These are phyloP conservation scores for Lipomyces chichibuensis DNA, from an alignment of 805 yeast genomes.

Conservation along the genomic window DNA sequence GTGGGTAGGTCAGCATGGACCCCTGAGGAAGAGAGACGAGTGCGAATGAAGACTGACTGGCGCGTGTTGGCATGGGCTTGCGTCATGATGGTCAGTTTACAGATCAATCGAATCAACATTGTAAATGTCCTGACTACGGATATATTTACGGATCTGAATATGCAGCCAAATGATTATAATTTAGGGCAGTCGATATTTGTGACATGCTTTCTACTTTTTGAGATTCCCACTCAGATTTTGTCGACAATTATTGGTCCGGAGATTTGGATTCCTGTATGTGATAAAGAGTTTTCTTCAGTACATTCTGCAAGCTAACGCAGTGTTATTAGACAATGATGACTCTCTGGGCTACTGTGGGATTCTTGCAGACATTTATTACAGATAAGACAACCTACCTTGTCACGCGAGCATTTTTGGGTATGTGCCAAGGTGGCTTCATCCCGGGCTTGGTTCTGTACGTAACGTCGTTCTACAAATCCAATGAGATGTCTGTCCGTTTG, in stretches of 20 bases:
- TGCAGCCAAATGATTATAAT: conserved; percentile 62
- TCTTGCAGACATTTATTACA: conserved; percentile 54
- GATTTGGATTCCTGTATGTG: conserved; percentile 62
- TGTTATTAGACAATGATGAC: conserved; percentile 49
- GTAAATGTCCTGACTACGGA: conserved; percentile 63
- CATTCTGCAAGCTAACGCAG: not conserved
- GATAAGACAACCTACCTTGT: conserved; percentile 50
- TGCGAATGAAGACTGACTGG: conserved; percentile 58
- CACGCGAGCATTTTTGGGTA: conserved; percentile 57
- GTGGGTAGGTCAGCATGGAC: conserved; percentile 50
- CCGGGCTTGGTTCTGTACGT: conserved; percentile 66
- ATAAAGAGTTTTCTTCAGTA: not conserved
- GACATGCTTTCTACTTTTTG: conserved; percentile 59
- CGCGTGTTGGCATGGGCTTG: conserved; percentile 62
- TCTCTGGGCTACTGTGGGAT: conserved; percentile 61
- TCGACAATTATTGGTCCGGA: conserved; percentile 69
- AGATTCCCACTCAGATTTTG: conserved; percentile 68
- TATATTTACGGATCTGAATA: conserved; percentile 53
- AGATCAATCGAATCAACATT: conserved; percentile 62
- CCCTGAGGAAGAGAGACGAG: conserved; percentile 52
- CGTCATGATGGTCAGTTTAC: conserved; percentile 62
- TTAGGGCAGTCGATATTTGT: conserved; percentile 61
- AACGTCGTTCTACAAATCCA: conserved; percentile 63
- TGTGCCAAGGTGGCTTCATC: conserved; percentile 70
- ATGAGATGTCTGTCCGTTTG: conserved; percentile 60